Evolutionary conservation across 768 basidiomycete genomes (phyloP).

Genomic region (Mycena belliarum): DNA sequence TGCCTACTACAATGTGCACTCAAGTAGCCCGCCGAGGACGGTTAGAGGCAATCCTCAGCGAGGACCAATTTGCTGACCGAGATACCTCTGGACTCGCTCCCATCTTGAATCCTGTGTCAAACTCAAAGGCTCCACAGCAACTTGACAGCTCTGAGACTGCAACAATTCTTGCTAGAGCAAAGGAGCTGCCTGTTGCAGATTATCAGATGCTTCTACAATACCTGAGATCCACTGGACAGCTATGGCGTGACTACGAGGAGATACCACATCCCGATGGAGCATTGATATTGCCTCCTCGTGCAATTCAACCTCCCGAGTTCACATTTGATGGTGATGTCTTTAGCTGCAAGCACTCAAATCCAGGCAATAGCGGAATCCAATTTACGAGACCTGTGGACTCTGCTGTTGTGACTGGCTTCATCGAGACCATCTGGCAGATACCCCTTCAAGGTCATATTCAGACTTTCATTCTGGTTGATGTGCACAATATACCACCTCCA

Average conservation of each 20-base stretch:
- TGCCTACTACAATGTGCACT: not conserved
- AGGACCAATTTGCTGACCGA: too few relatives aligned
- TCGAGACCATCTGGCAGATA: conserved; percentile 1
- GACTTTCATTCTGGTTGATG: not conserved
- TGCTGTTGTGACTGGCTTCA: not conserved
- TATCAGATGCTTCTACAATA: not conserved
- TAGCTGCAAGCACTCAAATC: not conserved
- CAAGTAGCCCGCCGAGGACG: too few relatives aligned
- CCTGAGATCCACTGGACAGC: not conserved
- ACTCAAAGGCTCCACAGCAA: too few relatives aligned
- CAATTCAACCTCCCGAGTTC: not conserved
- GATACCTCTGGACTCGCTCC: too few relatives aligned
- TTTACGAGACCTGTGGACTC: not conserved
- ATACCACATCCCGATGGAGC: not conserved
- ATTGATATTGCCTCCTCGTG: not conserved
- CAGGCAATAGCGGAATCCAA: conserved; percentile 1
- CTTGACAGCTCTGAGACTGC: not conserved
- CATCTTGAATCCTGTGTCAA: too few relatives aligned
- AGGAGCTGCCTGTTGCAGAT: not conserved
- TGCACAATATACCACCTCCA: not conserved
- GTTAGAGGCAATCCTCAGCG: too few relatives aligned
- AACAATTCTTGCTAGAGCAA: not conserved
- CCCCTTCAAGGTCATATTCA: not conserved
- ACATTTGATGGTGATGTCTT: not conserved
- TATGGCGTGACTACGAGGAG: not conserved